A percentile compares a stretch with the other conserved stretches of the same genome.
Conservation (phyloP, 108 stramenopile genomes). For the Pelagomonas calceolata region DNA sequence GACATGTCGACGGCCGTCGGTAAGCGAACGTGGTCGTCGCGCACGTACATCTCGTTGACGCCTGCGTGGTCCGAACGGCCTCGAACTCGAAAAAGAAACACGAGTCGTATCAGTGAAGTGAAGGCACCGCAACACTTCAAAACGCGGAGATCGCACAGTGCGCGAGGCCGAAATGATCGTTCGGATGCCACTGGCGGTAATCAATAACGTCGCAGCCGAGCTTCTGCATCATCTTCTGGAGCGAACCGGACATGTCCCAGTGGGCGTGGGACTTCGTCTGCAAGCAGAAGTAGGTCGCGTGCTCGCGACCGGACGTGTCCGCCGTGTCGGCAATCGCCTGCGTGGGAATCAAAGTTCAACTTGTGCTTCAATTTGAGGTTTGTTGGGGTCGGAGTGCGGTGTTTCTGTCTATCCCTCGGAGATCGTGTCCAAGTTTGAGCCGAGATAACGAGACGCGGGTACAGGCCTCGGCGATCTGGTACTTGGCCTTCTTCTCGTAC, state of each 20-base stretch:
- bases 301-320: not conserved
- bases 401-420: not conserved
- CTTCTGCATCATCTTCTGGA: not conserved
- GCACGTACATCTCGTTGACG: slow-evolving; percentile 12
- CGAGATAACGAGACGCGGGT: not conserved
- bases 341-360: not conserved
- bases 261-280: slow-evolving; percentile 9
- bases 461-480: slow-evolving; percentile 7
- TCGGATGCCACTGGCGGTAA: slow-evolving; percentile 8
- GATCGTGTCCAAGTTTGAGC: too few relatives aligned
- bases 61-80: not conserved
- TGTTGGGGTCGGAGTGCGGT: not conserved
- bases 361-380: too few relatives aligned
- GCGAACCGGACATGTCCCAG: not conserved
- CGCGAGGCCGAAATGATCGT: slow-evolving; percentile 5
- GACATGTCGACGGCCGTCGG: not conserved
- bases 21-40: not conserved
- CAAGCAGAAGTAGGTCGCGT: slow-evolving; percentile 7
- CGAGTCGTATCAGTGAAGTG: too few relatives aligned
- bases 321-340: not conserved
- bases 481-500: not conserved
- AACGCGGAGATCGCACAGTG: too few relatives aligned
- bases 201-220: slow-evolving; percentile 11
- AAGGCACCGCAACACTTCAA: too few relatives aligned
- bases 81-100: too few relatives aligned